Evolutionary conservation across 495 filamentous ascomycete species (phyloP).

Genomic region (Podospora australis): DNA sequence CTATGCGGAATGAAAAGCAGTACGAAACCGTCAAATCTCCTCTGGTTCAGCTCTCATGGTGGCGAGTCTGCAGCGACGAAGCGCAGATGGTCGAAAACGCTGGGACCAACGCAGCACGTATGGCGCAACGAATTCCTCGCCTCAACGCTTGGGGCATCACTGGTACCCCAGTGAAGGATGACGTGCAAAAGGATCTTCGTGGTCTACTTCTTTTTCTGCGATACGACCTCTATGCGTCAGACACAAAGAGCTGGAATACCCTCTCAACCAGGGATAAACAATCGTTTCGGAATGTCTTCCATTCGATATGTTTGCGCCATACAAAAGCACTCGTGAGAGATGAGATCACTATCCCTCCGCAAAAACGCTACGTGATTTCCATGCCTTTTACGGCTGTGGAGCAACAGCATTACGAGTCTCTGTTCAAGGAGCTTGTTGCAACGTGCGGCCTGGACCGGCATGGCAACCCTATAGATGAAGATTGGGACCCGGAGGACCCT

Average conservation of each 20-base stretch:
- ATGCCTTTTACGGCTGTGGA: slow-evolving; percentile 84
- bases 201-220: slow-evolving; percentile 76
- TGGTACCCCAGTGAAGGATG: slow-evolving; percentile 79
- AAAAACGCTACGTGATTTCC: slow-evolving; percentile 80
- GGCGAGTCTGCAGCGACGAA: slow-evolving; percentile 89
- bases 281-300: slow-evolving; percentile 60
- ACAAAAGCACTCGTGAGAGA: slow-evolving; percentile 72
- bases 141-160: slow-evolving; percentile 89
- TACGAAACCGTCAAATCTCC: slow-evolving; percentile 67
- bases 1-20: slow-evolving; percentile 57
- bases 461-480: slow-evolving; percentile 52
- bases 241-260: slow-evolving; percentile 56
- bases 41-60: slow-evolving; percentile 75
- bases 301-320: slow-evolving; percentile 68
- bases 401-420: slow-evolving; percentile 71
- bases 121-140: slow-evolving; percentile 74
- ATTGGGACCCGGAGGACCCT: slow-evolving; percentile 58
- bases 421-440: slow-evolving; percentile 67
- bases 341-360: slow-evolving; percentile 65
- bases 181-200: slow-evolving; percentile 58
- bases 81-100: slow-evolving; percentile 93
- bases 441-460: slow-evolving; percentile 57
- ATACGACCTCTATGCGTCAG: slow-evolving; percentile 65
- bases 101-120: slow-evolving; percentile 71
- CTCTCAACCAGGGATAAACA: slow-evolving; percentile 53